These are phyloP conservation scores for Mucuna pruriens DNA, from an alignment of 306 rosid species.

Conservation along the genomic window DNA sequence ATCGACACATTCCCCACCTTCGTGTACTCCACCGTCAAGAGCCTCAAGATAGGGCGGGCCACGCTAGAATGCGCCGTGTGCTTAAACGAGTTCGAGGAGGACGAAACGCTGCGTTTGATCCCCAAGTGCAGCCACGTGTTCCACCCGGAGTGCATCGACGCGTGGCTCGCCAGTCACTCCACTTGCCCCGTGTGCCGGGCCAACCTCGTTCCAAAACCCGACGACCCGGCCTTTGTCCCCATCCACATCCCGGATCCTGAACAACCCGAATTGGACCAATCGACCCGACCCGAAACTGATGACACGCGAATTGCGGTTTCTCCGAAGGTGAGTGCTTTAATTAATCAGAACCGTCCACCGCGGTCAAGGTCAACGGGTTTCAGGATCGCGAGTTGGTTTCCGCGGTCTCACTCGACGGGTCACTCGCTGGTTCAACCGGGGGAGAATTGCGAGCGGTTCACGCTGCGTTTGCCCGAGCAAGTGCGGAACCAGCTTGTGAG, in stretches of 20 bases:
- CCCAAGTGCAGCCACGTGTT: slow-evolving; percentile 90
- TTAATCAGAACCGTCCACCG: slow-evolving; percentile 41
- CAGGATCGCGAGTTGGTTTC: slow-evolving; percentile 43
- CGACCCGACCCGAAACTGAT: not conserved
- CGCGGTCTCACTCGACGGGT: slow-evolving; percentile 71
- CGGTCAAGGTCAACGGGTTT: slow-evolving; percentile 59
- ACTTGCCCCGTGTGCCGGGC: slow-evolving; percentile 97
- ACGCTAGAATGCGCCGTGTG: slow-evolving; percentile 95
- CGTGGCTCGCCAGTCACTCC: slow-evolving; percentile 72
- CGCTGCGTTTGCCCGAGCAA: slow-evolving; percentile 74
- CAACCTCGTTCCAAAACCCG: slow-evolving; percentile 56
- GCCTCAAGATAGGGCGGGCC: slow-evolving; percentile 60
- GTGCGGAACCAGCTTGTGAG: slow-evolving; percentile 65
- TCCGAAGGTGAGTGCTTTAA: slow-evolving; percentile 19
- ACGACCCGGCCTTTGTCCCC: slow-evolving; percentile 28
- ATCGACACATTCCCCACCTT: slow-evolving; percentile 77
- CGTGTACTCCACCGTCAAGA: slow-evolving; percentile 77
- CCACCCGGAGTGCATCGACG: slow-evolving; percentile 77
- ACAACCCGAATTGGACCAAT: not conserved
- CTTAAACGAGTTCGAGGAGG: slow-evolving; percentile 72
- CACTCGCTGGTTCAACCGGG: slow-evolving; percentile 56
- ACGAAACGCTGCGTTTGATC: slow-evolving; percentile 88
- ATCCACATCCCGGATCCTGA: slow-evolving; percentile 22
- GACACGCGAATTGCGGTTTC: not conserved
- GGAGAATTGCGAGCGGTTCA: slow-evolving; percentile 63